Evolutionary conservation across 1,139 yeast genomes (phyloP), one percentile per base, ranked within the genome.

Genomic region (Saccharomycopsis hybrid): DNA sequence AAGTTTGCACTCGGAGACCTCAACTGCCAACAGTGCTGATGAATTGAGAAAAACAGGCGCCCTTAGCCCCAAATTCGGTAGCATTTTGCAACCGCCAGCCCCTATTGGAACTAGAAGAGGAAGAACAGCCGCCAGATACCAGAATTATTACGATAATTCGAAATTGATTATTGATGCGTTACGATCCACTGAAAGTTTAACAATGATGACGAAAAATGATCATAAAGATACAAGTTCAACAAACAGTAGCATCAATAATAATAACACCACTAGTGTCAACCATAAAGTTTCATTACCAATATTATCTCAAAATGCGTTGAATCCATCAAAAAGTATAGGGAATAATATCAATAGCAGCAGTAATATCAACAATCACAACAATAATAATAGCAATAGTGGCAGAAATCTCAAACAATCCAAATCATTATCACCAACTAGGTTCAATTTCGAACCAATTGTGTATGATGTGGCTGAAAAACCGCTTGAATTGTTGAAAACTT

Each of bases 81-180:
- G 24, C 29, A 48, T 50, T 35, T 40, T 50, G n/a, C 54, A 50
- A 32, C 54, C 54, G 9, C 54, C 54, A 25, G 49, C 51, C 3
- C 54, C 51, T 5, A 50, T 50, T 41, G 51, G 51, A 9, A 33
- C 35, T 28, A 60, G 55, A 38, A 60, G 65, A 51, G 59, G 60
- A 40, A 60, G 64, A 41, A 69, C 72, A 51, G 79, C 80, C 2
- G 69, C 69, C 43, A 60, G 80, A 46, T 76, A 76, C 55, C 78
- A 75, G 58, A 70, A 69, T 7, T 73, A 76, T 57, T 76, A 76
- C 55, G 77, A 74, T 55, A 77, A 73, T 56, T 71, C 76, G 4
- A 64, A 65, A 48, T 64, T 73, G 47, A 64, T 76, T 30, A 70
- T 77, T 2, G 72, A 69, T 59, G 78, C 78, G 1, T 61, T 75